Base-by-base conservation (phyloP, 352 stramenopile species). In the Phytophthora sansomeana region DNA sequence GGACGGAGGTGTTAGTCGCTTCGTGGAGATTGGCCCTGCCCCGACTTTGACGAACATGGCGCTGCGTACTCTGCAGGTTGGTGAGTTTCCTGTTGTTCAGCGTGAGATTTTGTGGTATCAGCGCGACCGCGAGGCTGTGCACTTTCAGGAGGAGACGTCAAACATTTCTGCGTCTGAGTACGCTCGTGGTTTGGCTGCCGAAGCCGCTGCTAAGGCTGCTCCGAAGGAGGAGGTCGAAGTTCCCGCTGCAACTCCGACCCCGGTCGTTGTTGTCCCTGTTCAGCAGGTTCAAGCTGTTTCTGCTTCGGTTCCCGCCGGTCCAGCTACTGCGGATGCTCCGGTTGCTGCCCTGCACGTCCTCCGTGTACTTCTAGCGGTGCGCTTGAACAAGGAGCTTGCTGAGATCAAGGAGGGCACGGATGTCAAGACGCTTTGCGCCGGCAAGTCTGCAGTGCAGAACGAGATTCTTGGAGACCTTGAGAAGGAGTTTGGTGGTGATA, bases 371-470 rank as follows among this genome's bases (percentile, higher is more conserved):
- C 59, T 95, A 0, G 84, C 88, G 17, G 69, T 91, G 36, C 81
- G 82, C 17, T 68, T 95, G 30, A 92, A 94, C 72, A 96, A 95
- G 74, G 46, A 77, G 1, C 56, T 96, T 13, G 48, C 44, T 19
- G 85, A 95, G 38, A 81, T 97, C 33, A 83, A 76, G 32, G 78
- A 83, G 6, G 83, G 91, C 21, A 86, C 87, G 9, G 81, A 91
- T 29, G 75, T 97, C 14, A 93, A 96, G 72, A 87, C 78, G 11
- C 74, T 96, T 3, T 93, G 77, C 13, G 87, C 81, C 24, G 90
- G 90, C 38, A 96, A 97, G 65, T 95, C 84, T 36, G 90, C 90
- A 11, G 74, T 94, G 10, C 88, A 96, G 72, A 97, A 97, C 57
- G 90, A 97, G 55, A 91, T 96, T 42, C 77, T 95, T 44, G 90